These are phyloP conservation scores for Pleomassaria siparia DNA, from an alignment of 2,329 filamentous ascomycete species.

Conservation along the genomic window DNA sequence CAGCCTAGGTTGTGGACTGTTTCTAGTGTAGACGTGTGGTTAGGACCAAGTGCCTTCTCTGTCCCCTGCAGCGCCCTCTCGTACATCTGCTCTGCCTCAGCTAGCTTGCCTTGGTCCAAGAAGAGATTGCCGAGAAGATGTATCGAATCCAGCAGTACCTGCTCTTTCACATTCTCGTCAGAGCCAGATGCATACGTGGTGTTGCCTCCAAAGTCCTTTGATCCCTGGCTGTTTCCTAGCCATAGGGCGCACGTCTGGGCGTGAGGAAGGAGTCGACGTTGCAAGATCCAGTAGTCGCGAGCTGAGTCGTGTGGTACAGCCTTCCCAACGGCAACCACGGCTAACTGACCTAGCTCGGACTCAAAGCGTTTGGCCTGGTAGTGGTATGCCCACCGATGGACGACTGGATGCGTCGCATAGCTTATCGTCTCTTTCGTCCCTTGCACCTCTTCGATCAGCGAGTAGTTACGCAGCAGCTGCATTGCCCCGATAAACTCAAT, in stretches of 20 bases:
- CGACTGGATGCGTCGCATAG: slow-evolving; percentile 6
- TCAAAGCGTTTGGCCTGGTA: background rate
- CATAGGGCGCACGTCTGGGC: slow-evolving; percentile 9
- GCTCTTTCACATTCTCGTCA: too few relatives aligned
- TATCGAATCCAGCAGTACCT: too few relatives aligned
- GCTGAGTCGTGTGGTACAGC: background rate
- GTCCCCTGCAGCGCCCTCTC: too few relatives aligned
- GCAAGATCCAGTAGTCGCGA: slow-evolving; percentile 8
- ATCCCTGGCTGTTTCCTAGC: too few relatives aligned
- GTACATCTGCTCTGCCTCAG: too few relatives aligned
- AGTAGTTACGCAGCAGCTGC: slow-evolving; percentile 5
- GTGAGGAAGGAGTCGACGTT: slow-evolving; percentile 24
- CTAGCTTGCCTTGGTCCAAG: too few relatives aligned
- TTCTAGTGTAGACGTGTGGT: too few relatives aligned
- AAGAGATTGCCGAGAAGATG: too few relatives aligned
- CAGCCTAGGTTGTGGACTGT: too few relatives aligned
- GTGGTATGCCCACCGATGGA: slow-evolving; percentile 4
- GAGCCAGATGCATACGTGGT: too few relatives aligned
- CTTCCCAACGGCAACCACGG: background rate
- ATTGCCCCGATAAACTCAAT: slow-evolving; percentile 1
- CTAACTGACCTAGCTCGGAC: background rate
- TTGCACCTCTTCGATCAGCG: slow-evolving; percentile 2
- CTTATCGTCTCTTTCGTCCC: background rate
- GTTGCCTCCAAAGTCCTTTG: too few relatives aligned
- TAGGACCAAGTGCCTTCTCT: too few relatives aligned